Evolutionary conservation across 805 yeast species (phyloP), one percentile per base, ranked within the genome.

Genomic region (Spathaspora sp.): DNA sequence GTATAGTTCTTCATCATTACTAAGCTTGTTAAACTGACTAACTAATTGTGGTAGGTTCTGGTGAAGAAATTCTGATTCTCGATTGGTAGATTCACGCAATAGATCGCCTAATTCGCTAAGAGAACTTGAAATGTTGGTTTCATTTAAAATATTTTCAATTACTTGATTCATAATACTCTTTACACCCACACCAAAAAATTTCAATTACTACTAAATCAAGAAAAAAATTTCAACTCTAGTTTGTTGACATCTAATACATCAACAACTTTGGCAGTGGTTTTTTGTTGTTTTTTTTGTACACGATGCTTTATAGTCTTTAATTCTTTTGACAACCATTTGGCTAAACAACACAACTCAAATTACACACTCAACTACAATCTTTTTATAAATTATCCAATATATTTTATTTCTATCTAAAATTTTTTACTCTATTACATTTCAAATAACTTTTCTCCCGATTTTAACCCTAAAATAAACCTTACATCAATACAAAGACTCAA

Each of bases 401-500:
- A 5, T 29, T 29, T 10, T 35, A 35, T 35, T 35, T 35, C 40
- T 35, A 35, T 35, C 40, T 35, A 35, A 31, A 23, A 23, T 23
- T 23, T n/a, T 23, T 23, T 23, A 14, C 40, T 35, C 31, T 29
- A 28, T 44, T 35, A 45, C 47, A 57, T 56, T 49, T 80, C 85
- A 61, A 86, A 83, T 2, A 80, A 77, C 52, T 75, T 73, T 55
- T 85, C 91, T 1, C 97, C 97, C 52, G 76, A 74, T 61, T 88
- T 85, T 56, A 93, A 73, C 7, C 96, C 82, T 50, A 93, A 70
- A 2, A 93, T 73, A 35, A 81, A 81, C 57, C 97, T 74, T 19
- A 93, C 97, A 67, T 93, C 99, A 8, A 90, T 83, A 26, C 93
- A 83, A 55, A 82, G 80, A 52, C 96, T 77, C 60, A 94, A 69